Evolutionary conservation across 1,139 yeast species (phyloP).

Genomic region (Pichia sp.): DNA sequence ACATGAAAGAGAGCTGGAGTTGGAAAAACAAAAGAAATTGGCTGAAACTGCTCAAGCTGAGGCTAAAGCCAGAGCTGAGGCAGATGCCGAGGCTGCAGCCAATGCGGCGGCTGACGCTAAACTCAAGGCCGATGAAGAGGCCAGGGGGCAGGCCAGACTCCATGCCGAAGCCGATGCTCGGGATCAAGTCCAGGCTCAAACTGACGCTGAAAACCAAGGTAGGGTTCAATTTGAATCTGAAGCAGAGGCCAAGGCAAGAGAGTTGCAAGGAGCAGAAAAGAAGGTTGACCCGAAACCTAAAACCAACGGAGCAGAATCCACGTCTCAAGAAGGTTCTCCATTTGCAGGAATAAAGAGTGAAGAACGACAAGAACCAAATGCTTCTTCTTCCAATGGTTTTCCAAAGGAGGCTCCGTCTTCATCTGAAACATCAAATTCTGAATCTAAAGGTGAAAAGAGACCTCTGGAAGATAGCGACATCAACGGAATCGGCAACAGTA

Average conservation of each 20-base stretch:
- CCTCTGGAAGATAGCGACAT: not conserved
- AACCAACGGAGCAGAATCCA: not conserved
- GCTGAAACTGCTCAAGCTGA: not conserved
- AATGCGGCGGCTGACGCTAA: not conserved
- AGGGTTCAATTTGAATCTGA: not conserved
- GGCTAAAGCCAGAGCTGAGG: no score
- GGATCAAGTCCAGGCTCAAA: no score
- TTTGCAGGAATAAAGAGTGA: not conserved
- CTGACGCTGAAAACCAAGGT: not conserved
- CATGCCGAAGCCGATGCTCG: no score
- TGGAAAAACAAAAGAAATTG: not conserved
- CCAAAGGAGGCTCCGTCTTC: not conserved
- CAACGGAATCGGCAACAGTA: not conserved
- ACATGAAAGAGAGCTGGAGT: not conserved
- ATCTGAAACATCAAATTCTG: not conserved
- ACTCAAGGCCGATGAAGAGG: not conserved
- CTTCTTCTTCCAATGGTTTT: not conserved
- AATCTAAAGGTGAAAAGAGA: slow-evolving; percentile 3
- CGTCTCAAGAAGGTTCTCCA: no score
- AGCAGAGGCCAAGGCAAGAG: no score
- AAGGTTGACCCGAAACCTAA: not conserved
- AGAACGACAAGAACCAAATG: not conserved
- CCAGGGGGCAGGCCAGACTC: no score
- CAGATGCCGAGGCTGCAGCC: no score
- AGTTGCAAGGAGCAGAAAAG: not conserved